These are phyloP conservation scores for Colletotrichum aenigma DNA, from an alignment of 2,329 filamentous ascomycete species.

Conservation along the genomic window DNA sequence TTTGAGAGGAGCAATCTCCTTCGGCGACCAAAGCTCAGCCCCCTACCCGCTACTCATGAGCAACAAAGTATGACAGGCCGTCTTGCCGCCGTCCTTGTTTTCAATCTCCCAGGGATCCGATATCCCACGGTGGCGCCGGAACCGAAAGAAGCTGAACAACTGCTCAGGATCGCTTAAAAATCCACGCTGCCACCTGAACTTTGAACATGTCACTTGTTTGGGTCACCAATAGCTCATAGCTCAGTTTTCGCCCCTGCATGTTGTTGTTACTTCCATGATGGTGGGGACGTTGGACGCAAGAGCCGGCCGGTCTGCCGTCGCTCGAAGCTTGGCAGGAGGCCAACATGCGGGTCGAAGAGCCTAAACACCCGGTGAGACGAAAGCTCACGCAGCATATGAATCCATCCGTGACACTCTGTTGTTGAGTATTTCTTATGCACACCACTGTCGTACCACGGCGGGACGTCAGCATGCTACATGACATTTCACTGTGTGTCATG, in stretches of 20 bases:
- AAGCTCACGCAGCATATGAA: accelerated
- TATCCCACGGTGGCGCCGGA: neutral
- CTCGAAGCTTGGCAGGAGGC: neutral
- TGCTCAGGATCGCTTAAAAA: accelerated
- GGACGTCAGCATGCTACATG: neutral
- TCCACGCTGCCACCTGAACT: neutral
- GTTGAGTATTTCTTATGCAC: neutral
- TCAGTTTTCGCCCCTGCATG: neutral
- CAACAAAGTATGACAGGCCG: neutral
- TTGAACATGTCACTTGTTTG: neutral
- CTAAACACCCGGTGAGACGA: neutral
- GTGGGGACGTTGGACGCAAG: neutral
- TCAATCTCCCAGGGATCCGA: neutral
- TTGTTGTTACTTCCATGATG: neutral
- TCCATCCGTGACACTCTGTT: accelerated
- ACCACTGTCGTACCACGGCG: accelerated
- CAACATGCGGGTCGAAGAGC: neutral
- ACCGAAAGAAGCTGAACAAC: neutral
- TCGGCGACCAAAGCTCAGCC: neutral
- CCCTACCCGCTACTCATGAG: accelerated
- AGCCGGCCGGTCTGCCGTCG: neutral
- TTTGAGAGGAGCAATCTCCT: accelerated
- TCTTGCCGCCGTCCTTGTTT: neutral
- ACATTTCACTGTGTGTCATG: accelerated
- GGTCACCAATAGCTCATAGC: neutral